Evolutionary conservation across 2,329 filamentous ascomycete species (phyloP), one percentile per base, ranked within the genome.

Genomic region (Monilinia polystroma): DNA sequence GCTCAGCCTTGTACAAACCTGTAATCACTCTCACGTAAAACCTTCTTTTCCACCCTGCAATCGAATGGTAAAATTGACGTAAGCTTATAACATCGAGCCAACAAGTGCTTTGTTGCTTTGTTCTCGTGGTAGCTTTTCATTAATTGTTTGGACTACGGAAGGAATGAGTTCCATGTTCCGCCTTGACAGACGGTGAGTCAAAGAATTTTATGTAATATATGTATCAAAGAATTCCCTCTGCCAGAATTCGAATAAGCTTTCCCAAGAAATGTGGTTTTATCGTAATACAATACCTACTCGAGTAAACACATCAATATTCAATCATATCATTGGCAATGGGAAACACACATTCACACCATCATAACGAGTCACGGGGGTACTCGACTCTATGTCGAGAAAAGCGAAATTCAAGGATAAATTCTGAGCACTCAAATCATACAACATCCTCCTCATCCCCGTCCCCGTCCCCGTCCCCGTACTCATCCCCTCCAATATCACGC

Each of bases 1-100:
- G 62, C 29, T 54, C 49, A 66, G 49, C 56, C 64, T 62, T 66
- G 57, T 38, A 14, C 64, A 56, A 56, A 62, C 54, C 56, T 49
- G 26, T 45, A 53, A 53, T 62, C 47, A 60, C 45, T 26, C 47
- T 23, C 47, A 59, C 38, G 56, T 52, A 47, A 66, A 54, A 32
- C 35, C n/a, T 26, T 26, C 14, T 26, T 26, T 26, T 16, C 38
- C 38, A 49, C 20, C 45, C 45, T 26, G 5, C n/a, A 14, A 51
- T 51, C 20, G 20, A 38, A 47, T 29, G 23, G 59, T 52, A 43
- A 41, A 35, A 18, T n/a, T 32, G 12, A 62, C 56, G 14, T 53
- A 23, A 66, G 49, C 26, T 29, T 41, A 43, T 20, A 57, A 57
- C 6, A 41, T 18, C 18, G 5, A 23, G 16, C 4, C 32, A 23